Conservation (phyloP, 192 early-diverging fungal genomes). For the Spizellomyces sp. region DNA sequence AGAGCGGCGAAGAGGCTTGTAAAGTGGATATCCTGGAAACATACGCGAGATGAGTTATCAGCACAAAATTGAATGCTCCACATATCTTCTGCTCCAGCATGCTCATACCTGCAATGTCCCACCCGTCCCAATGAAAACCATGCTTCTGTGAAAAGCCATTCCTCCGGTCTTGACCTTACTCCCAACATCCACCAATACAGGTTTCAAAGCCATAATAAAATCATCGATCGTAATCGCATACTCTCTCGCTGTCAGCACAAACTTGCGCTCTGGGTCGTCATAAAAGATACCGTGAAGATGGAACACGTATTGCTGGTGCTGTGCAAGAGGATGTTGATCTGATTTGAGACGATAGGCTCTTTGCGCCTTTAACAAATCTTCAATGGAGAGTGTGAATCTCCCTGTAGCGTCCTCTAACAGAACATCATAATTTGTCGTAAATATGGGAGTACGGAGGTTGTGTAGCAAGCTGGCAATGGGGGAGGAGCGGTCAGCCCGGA, state of each 20-base stretch:
- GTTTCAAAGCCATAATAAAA: slow-evolving; percentile 32
- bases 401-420: slow-evolving; percentile 30
- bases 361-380: slow-evolving; percentile 31
- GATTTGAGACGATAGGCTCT: slow-evolving; percentile 17
- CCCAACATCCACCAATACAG: slow-evolving; percentile 27
- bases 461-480: slow-evolving; percentile 19
- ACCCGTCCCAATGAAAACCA: slow-evolving; percentile 32
- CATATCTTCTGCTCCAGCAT: no score
- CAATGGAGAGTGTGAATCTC: slow-evolving; percentile 28
- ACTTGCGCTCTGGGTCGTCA: slow-evolving; percentile 35
- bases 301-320: slow-evolving; percentile 28
- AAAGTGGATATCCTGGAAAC: slow-evolving; percentile 23
- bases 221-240: slow-evolving; percentile 33
- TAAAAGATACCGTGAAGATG: slow-evolving; percentile 30
- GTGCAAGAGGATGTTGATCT: slow-evolving; percentile 29
- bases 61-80: no score
- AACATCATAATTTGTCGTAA: slow-evolving; percentile 35
- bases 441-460: slow-evolving; percentile 17
- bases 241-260: slow-evolving; percentile 27
- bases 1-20: slow-evolving; percentile 24
- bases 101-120: slow-evolving; percentile 19
- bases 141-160: slow-evolving; percentile 31
- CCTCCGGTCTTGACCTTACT: slow-evolving; percentile 28
- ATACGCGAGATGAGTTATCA: no score
- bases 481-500: slow-evolving; percentile 17